Conservation (phyloP, 805 yeast genomes). For the Metschnikowia reukaufii region DNA sequence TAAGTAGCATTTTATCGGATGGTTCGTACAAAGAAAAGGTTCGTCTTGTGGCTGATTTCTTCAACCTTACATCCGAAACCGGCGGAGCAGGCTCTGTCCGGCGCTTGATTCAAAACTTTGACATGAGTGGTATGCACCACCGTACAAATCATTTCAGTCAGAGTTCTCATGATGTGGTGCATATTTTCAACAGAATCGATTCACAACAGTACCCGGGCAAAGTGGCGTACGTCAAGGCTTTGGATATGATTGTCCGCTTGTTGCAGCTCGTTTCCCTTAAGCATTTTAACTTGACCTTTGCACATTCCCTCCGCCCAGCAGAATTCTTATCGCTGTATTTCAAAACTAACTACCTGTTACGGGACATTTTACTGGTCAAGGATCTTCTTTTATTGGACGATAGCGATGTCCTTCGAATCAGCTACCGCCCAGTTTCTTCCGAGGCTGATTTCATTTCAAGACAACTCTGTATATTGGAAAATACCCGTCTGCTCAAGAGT, state of each 20-base stretch:
- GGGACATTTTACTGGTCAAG: constrained; percentile 14
- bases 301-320: constrained; percentile 3
- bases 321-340: constrained; percentile 3
- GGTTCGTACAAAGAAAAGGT: constrained; percentile 21
- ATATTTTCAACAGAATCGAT: constrained; percentile 12
- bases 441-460: constrained; percentile 6
- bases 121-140: constrained; percentile 11
- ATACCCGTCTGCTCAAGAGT: constrained; percentile 11
- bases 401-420: neutral
- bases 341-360: constrained; percentile 11
- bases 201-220: constrained; percentile 17
- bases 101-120: constrained; percentile 11
- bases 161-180: constrained; percentile 11
- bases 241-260: constrained; percentile 16
- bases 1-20: constrained; percentile 16
- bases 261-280: constrained; percentile 15
- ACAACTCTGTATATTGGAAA: constrained; percentile 13
- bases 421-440: neutral
- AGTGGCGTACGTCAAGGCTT: constrained; percentile 13
- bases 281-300: constrained; percentile 1
- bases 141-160: constrained; percentile 1
- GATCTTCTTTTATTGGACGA: constrained; percentile 3
- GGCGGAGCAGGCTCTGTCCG: constrained; percentile 11
- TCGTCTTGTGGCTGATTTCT: constrained; percentile 16
- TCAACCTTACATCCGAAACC: constrained; percentile 5